These are phyloP conservation scores for Barnettozyma pratensis DNA, from an alignment of 805 yeast genomes.

Conservation along the genomic window DNA sequence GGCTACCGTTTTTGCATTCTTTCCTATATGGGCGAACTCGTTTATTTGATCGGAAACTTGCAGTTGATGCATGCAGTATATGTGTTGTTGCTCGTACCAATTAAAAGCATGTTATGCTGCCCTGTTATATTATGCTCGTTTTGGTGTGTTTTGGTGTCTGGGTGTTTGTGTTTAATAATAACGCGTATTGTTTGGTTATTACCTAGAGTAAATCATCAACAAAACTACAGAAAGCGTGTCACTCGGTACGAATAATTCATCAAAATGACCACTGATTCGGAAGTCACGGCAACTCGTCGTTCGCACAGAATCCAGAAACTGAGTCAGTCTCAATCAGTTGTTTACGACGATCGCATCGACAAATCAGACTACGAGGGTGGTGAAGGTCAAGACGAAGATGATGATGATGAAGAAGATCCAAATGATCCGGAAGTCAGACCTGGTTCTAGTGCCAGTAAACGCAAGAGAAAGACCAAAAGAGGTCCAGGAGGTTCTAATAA, in stretches of 20 bases:
- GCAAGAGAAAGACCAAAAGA: conserved; percentile 14
- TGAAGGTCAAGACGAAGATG: conserved; percentile 18
- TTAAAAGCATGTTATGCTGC: no score
- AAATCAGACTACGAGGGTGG: conserved; percentile 19
- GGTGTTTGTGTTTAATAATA: no score
- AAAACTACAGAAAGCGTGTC: neutral
- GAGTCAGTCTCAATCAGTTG: conserved; percentile 16
- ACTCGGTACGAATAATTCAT: neutral
- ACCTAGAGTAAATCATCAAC: neutral
- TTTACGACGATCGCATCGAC: conserved; percentile 20
- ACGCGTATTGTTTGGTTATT: neutral
- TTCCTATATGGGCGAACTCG: no score
- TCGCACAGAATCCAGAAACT: conserved; percentile 19
- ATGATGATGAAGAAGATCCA: conserved; percentile 14
- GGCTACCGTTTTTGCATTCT: no score
- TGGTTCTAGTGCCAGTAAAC: conserved; percentile 5
- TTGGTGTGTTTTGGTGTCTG: no score
- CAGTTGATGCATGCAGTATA: no score
- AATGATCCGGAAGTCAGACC: conserved; percentile 7
- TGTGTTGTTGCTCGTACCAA: no score
- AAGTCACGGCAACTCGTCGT: conserved; percentile 14
- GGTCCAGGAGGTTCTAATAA: conserved; percentile 1
- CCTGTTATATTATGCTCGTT: no score
- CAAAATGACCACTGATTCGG: conserved; percentile 4
- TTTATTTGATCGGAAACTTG: no score